Evolutionary conservation across 371 early-diverging fungal species (phyloP), one percentile per base, ranked within the genome.

Genomic region (Cladochytrium tenue): DNA sequence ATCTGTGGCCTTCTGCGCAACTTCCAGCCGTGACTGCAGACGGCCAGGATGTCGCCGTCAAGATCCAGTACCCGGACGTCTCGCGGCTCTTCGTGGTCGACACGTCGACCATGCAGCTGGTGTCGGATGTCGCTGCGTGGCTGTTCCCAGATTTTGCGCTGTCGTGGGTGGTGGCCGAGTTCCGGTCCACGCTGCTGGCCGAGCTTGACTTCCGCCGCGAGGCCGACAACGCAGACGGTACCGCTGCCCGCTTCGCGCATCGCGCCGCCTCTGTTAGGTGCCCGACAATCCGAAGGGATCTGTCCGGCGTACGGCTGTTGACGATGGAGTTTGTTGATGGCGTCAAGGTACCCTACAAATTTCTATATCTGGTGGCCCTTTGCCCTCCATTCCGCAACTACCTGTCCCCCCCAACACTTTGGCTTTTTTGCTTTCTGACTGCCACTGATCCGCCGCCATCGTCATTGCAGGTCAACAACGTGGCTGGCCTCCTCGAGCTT

Each of bases 61-160:
- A 98, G 71, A 86, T 98, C 27, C 97, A 98, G 74, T 97, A 98
- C 68, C 98, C 98, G 0, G 97, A 96, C 15, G 92, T 97, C 0
- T 92, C 92, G 15, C 53, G 43, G 15, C 60, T 65, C 51, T 53
- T 63, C 32, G 56, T 15, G 20, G 56, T 63, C 56, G 63, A 63
- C 56, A 63, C 63, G 3, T n/a, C 56, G 33, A 63, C 63, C 31
- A 53, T 63, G 56, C 63, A 63, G 43, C 63, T 63, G 50, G 56
- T 63, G 35, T 63, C 63, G 3, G 63, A 63, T 32, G 4, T 63
- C 23, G 63, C 63, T 56, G 34, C 7, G 4, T 51, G 32, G 28
- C 31, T 56, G 30, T 63, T 63, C 43, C 31, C n/a, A 7, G 63
- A 65, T 27, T 65, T 65, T 43, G 34, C 58, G 17, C 59, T 65